Percentiles rank a stretch among this genome's conserved stretches.
These are phyloP conservation scores for Pyrenula aspistea DNA, from an alignment of 495 filamentous ascomycete genomes.

Conservation along the genomic window DNA sequence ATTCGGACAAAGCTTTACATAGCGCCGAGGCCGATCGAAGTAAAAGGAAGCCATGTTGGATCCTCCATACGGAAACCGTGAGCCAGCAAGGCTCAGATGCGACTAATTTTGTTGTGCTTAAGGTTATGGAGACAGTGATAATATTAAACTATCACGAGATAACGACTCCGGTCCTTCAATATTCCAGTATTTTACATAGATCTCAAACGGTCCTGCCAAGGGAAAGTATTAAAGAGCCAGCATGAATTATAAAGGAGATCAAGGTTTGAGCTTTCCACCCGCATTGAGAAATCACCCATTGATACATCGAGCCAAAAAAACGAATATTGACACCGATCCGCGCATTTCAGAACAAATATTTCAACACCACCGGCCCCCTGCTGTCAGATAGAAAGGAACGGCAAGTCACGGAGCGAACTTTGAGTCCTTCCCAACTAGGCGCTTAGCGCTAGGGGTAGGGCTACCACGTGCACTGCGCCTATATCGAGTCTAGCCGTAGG, in stretches of 20 bases:
- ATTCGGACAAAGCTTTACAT: not conserved
- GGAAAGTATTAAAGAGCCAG: not conserved
- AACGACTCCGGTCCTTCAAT: not conserved
- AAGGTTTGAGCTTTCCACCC: not conserved
- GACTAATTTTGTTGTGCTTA: not conserved
- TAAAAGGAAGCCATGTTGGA: not conserved
- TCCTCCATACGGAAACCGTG: not conserved
- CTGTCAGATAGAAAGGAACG: no score
- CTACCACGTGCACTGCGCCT: no score
- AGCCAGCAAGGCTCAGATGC: not conserved
- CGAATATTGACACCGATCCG: no score
- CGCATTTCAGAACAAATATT: no score
- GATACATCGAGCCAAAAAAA: no score
- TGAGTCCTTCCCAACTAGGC: no score
- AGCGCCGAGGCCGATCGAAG: not conserved
- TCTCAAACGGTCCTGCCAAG: not conserved
- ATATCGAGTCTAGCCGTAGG: no score
- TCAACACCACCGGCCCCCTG: no score
- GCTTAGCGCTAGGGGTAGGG: no score
- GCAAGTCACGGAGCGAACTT: no score
- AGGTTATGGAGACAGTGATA: not conserved
- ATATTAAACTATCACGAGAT: not conserved
- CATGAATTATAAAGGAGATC: not conserved
- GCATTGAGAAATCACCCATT: not conserved
- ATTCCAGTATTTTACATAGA: not conserved